Base-by-base conservation (phyloP, 345 rosid species). In the Boechera stricta region DNA sequence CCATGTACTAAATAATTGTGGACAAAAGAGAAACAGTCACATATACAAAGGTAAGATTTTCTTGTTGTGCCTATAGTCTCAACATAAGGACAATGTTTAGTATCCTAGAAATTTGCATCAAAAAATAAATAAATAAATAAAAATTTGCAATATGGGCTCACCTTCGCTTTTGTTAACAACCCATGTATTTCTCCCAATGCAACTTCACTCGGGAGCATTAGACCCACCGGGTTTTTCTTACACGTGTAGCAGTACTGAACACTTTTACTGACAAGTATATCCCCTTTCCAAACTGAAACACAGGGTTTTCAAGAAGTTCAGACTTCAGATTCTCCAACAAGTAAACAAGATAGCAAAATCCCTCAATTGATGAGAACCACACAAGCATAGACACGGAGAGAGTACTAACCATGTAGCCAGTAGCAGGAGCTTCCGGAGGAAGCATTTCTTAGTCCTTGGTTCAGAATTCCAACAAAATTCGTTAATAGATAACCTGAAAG, bases 371-470 rank as follows among this genome's bases (percentile, higher is more conserved):
- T 24, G 62, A 54, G 31, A 33, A 28, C 51, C 39, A 57, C 72
- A 57, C 35, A 72, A 63, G 58, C 32, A 66, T 68, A 73, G 41
- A 44, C 41, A 58, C 76, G 7, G 69, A 65, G 66, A 69, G 81
- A 75, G 74, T 77, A 81, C 81, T 80, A 75, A 95, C 98, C 97
- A 95, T 95, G 85, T 95, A 95, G 64, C 99, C 97, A 69, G 98
- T 95, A 48, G 97, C 91, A 33, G 99, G 99, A 79, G 97, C 98
- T 89, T 95, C 99, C 7, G 97, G 96, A 75, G 99, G 99, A 21
- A 51, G 97, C 99, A 79, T 92, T 92, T 85, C 99, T 86, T 63
- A 95, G 89, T 31, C 98, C 99, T 86, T 92, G 97, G 84, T 87
- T 91, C 72, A 95, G 90, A 81, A 95, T 95, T 67, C 99, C 99